These are phyloP conservation scores for Cyclotella kingstonii DNA, from an alignment of 108 stramenopile species.

Conservation along the genomic window DNA sequence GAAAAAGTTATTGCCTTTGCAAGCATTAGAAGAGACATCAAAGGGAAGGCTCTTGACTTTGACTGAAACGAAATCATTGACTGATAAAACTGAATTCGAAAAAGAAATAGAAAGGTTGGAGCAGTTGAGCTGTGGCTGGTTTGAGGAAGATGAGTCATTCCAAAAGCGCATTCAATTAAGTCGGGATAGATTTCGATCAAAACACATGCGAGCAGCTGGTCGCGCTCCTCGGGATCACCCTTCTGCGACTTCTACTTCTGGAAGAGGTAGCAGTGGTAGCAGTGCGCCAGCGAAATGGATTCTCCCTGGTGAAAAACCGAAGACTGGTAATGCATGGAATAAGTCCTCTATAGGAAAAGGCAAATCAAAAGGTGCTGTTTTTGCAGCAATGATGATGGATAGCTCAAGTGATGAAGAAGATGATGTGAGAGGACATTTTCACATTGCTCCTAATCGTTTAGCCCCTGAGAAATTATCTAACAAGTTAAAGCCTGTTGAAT, in stretches of 20 bases:
- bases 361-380: conserved; percentile 55
- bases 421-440: conserved; percentile 18
- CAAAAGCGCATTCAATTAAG: conserved; percentile 51
- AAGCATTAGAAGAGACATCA: conserved; percentile 56
- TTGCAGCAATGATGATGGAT: conserved; percentile 89
- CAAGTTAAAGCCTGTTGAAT: no score
- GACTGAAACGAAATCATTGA: conserved; percentile 70
- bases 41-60: conserved; percentile 69
- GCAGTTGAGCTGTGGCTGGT: conserved; percentile 69
- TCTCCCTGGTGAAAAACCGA: conserved; percentile 29
- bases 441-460: not conserved
- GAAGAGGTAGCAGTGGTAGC: conserved; percentile 7
- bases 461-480: not conserved
- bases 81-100: conserved; percentile 69
- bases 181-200: conserved; percentile 19
- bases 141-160: conserved; percentile 80
- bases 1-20: conserved; percentile 60
- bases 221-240: no score
- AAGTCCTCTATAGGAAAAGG: conserved; percentile 30
- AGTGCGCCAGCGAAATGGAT: conserved; percentile 44
- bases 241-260: conserved; percentile 23
- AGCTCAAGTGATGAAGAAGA: conserved; percentile 80
- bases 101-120: conserved; percentile 69
- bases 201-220: conserved; percentile 11
- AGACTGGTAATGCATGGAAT: conserved; percentile 29